Percentiles rank a stretch among this genome's conserved stretches.
Evolutionary conservation across 345 rosid genomes (phyloP).

Genomic region (Gossypium herbaceum): DNA sequence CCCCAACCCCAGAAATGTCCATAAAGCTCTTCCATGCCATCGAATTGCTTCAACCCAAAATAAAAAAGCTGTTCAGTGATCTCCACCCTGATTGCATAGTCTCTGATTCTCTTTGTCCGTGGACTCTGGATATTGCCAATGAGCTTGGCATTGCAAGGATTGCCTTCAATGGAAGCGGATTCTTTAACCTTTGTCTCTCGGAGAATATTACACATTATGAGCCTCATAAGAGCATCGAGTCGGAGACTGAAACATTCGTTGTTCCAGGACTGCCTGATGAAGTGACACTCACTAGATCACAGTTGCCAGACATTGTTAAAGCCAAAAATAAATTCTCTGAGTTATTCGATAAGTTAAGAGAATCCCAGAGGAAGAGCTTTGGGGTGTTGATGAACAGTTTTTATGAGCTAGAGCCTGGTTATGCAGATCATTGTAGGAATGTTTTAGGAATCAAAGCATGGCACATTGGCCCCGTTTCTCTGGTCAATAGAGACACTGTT

Average conservation of each 20-base stretch:
- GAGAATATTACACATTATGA: slow-evolving; percentile 10
- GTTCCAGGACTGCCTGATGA: slow-evolving; percentile 34
- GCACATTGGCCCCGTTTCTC: slow-evolving; percentile 50
- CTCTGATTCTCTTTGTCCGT: slow-evolving; percentile 27
- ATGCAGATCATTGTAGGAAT: slow-evolving; percentile 35
- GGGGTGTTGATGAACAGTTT: slow-evolving; percentile 42
- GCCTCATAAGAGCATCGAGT: slow-evolving; percentile 17
- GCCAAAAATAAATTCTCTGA: slow-evolving; percentile 14
- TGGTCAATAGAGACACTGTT: slow-evolving; percentile 15
- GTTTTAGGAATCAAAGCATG: slow-evolving; percentile 39
- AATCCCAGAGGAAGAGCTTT: slow-evolving; percentile 25
- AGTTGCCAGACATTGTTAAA: slow-evolving; percentile 21
- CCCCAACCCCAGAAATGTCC: slow-evolving; percentile 9
- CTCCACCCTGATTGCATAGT: slow-evolving; percentile 30
- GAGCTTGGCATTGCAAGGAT: slow-evolving; percentile 31
- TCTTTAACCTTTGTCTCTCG: slow-evolving; percentile 29
- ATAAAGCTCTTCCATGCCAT: slow-evolving; percentile 13
- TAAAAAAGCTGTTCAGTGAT: slow-evolving; percentile 20
- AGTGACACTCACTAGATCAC: slow-evolving; percentile 24
- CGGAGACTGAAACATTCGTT: slow-evolving; percentile 25
- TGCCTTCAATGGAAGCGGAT: slow-evolving; percentile 35
- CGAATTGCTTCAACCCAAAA: slow-evolving; percentile 13
- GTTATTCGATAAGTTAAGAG: slow-evolving; percentile 14
- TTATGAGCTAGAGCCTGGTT: slow-evolving; percentile 40
- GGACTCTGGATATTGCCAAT: slow-evolving; percentile 20